Conservation (phyloP, 495 filamentous ascomycete genomes). For the Neurospora sp. region DNA sequence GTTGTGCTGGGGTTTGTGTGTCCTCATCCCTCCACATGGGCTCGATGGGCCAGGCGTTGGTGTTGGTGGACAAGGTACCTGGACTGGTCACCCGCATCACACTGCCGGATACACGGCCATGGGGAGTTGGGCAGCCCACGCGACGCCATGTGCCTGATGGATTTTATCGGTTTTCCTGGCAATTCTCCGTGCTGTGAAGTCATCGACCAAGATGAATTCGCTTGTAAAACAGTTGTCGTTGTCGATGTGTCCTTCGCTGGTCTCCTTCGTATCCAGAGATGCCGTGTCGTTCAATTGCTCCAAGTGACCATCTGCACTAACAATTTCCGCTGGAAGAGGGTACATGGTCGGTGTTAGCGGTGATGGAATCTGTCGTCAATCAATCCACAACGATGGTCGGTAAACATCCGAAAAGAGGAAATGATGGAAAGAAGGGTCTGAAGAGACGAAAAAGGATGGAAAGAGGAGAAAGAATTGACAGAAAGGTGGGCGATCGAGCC, state of each 20-base stretch:
- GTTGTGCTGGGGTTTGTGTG: not conserved
- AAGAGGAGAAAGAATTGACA: conserved; percentile 23
- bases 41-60: not conserved
- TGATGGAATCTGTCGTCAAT: not conserved
- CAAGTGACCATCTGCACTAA: conserved; percentile 15
- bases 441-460: conserved; percentile 15
- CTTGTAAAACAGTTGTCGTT: not conserved
- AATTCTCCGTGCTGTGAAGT: not conserved
- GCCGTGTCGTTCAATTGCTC: not conserved
- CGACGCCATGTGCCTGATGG: not conserved
- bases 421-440: conserved; percentile 7
- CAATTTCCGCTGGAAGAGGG: not conserved
- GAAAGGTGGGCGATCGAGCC: conserved; percentile 34
- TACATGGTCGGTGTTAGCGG: conserved; percentile 15
- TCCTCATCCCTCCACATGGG: not conserved
- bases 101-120: not conserved
- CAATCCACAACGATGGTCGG: conserved; percentile 12
- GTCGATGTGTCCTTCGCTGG: not conserved
- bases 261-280: too few species aligned
- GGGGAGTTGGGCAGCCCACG: not conserved
- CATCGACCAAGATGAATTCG: not conserved
- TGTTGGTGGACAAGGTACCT: not conserved
- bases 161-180: not conserved
- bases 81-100: not conserved
- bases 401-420: conserved; percentile 3